Evolutionary conservation across 2,329 filamentous ascomycete species (phyloP).

Genomic region (Cytospora chrysosperma): DNA sequence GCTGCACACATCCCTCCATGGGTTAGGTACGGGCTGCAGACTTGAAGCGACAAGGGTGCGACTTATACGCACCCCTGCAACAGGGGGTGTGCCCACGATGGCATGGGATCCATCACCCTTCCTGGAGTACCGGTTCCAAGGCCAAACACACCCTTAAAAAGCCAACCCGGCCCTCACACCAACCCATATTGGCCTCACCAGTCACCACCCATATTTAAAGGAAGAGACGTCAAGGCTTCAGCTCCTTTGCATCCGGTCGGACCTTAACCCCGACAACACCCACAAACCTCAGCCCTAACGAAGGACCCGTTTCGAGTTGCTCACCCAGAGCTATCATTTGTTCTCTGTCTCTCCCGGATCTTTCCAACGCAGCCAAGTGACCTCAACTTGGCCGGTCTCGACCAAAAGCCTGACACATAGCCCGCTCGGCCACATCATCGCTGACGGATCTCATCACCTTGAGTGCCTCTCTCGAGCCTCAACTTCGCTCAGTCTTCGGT

Average conservation of each 20-base stretch:
- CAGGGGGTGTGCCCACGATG: slow-evolving; percentile 7
- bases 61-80: slow-evolving; percentile 8
- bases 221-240: slow-evolving; percentile 1
- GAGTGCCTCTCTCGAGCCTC: slow-evolving; percentile 2
- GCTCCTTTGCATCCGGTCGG: slow-evolving; percentile 8
- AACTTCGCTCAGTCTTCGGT: background rate
- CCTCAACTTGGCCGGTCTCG: slow-evolving; percentile 22
- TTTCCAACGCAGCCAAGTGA: slow-evolving; percentile 14
- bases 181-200: slow-evolving; percentile 19
- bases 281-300: slow-evolving; percentile 16
- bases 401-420: slow-evolving; percentile 19
- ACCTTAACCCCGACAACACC: slow-evolving; percentile 1
- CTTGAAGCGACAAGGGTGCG: slow-evolving; percentile 2
- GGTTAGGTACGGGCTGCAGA: slow-evolving; percentile 5
- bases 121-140: slow-evolving; percentile 16
- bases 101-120: slow-evolving; percentile 22
- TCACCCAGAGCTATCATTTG: slow-evolving; percentile 7
- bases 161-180: slow-evolving; percentile 15
- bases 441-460: background rate
- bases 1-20: background rate
- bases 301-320: slow-evolving; percentile 21
- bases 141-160: slow-evolving; percentile 9
- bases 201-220: slow-evolving; percentile 23
- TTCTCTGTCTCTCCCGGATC: background rate
- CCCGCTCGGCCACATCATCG: slow-evolving; percentile 15